Evolutionary conservation across 75 land plant species (phyloP), one percentile per base, ranked within the genome.

Genomic region (Cunninghamia lanceolata): DNA sequence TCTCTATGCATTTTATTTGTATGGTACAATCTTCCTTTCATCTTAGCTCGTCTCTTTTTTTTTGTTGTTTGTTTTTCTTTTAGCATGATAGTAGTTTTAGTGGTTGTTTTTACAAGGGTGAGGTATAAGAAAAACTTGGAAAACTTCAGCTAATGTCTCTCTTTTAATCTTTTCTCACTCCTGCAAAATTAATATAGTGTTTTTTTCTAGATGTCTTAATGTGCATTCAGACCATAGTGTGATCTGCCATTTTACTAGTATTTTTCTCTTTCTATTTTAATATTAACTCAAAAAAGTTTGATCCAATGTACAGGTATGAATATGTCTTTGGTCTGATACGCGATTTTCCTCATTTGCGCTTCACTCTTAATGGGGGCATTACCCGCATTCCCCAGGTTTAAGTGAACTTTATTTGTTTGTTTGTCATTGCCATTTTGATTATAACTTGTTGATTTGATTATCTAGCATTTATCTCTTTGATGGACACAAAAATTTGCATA

Each of bases 361-460:
- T 94, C 83, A 94, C 93, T 45, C n/a, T 94, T 45, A 94, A 94
- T 86, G 95, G 95, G 73, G 95, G 95, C 56, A 89, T 94, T 59
- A 88, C 84, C 42, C 85, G 40, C 66, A 83, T 93, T 71, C 66
- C 85, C 38, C 89, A 93, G 93, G 95, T 94, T 47, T 53, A 88
- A 86, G 38, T 38, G 85, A 84, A 59, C 36, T 79, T 43, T 39
- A 4, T 30, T 16, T 52, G 45, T 56, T 53, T 47, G 16, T 84
- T 53, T 63, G 1, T 16, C 7, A 4, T 70, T 17, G 32, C 7
- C 28, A 40, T 59, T 30, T 73, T 32, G 25, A n/a, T 14, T n/a
- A 32, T 40, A 30, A 30, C 32, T 66, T 28, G 3, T 17, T 13
- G 3, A 54, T 56, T 34, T 84, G 85, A 63, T 40, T 36, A 32